Evolutionary conservation across 192 early-diverging fungal species (phyloP).

Genomic region (Pilobolus umbonatus): DNA sequence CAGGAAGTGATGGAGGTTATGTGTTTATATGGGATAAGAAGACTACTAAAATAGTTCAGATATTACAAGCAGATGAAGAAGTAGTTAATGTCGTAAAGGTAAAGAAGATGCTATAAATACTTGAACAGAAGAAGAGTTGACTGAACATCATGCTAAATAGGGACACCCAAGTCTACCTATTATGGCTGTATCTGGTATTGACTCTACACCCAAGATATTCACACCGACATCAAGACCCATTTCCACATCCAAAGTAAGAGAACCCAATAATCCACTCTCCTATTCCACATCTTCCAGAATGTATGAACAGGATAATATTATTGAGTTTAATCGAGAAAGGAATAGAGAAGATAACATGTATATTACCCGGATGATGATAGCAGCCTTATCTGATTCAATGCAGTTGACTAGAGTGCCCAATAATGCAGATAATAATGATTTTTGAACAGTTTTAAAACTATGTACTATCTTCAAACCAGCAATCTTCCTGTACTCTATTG

Average conservation of each 20-base stretch:
- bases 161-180: slow-evolving; percentile 56
- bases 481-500: too few species aligned
- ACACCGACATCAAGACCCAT: slow-evolving; percentile 27
- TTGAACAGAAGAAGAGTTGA: too few species aligned
- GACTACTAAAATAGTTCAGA: slow-evolving; percentile 56
- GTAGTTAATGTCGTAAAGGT: slow-evolving; percentile 50
- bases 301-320: slow-evolving; percentile 7
- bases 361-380: neutral
- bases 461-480: too few species aligned
- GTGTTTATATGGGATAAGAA: slow-evolving; percentile 65
- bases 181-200: slow-evolving; percentile 67
- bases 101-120: too few species aligned
- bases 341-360: slow-evolving; percentile 5
- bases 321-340: slow-evolving; percentile 1
- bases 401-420: too few species aligned
- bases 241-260: neutral
- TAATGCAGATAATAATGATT: too few species aligned
- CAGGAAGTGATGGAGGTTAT: slow-evolving; percentile 76
- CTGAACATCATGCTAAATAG: too few species aligned
- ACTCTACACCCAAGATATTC: slow-evolving; percentile 69
- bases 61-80: slow-evolving; percentile 62
- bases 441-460: too few species aligned
- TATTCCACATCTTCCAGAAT: slow-evolving; percentile 10
- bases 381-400: too few species aligned
- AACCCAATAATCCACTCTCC: neutral